Base-by-base conservation (phyloP, 345 rosid genomes). In the Pelargonium nanum region DNA sequence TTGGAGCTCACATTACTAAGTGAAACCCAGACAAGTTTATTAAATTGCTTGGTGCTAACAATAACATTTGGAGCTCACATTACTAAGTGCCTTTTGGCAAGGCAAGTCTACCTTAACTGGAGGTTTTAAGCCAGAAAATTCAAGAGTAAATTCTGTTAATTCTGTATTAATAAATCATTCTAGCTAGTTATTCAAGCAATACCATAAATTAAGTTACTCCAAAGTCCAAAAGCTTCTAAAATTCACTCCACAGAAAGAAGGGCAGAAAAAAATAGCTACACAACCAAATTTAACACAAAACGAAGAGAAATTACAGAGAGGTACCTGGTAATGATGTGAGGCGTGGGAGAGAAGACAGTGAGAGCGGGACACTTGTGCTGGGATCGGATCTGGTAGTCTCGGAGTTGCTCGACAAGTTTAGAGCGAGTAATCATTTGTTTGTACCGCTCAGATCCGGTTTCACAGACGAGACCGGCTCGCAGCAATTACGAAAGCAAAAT, bases 381-480 rank as follows among this genome's bases (percentile, higher is more conserved):
- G 26, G 81, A 76, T 65, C 81, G 74, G 80, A 83, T 65, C 85
- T 77, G 81, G 75, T 67, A 65, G 55, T 76, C 79, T 53, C 83
- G 67, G 65, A 78, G 74, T 71, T 72, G 83, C 80, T 83, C 88
- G 4, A 69, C 88, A 55, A 80, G 83, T 73, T 76, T 78, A 54
- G 85, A 78, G 58, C 83, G 67, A 30, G 88, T 83, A 54, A 83
- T 78, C 88, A 80, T 83, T 16, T 64, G 66, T 28, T 58, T 24
- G 24, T n/a, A 45, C 59, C 62, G 66, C 48, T 40, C 28, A 51
- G 68, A 5, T 19, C 19, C 28, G n/a, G 8, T 24, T 12, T 32
- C 44, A 5, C 6, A 32, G 6, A 5, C 12, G 6, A 12, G 44
- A 32, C 55, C 55, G 22, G 22, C 48, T 7, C 7, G 32, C 32